Evolutionary conservation across 441 rosid genomes (phyloP).

Genomic region (Erysimum cheiri): DNA sequence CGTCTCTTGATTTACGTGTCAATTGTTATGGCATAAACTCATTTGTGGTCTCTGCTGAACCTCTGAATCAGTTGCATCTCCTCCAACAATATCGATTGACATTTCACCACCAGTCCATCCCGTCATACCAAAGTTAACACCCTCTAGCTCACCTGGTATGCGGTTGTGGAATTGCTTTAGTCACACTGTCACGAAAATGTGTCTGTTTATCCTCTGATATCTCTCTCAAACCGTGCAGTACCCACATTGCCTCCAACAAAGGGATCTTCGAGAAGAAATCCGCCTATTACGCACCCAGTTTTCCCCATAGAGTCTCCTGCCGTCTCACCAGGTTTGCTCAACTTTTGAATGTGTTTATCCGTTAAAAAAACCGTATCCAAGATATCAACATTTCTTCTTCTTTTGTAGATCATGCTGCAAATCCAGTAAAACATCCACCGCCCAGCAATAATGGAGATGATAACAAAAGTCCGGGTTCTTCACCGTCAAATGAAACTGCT

Average conservation of each 20-base stretch:
- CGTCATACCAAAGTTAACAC: slow-evolving; percentile 50
- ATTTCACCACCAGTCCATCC: slow-evolving; percentile 51
- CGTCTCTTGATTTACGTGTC: not conserved
- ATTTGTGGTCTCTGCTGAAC: slow-evolving; percentile 16
- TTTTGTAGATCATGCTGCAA: slow-evolving; percentile 50
- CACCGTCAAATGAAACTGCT: slow-evolving; percentile 55
- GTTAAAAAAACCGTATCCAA: not conserved
- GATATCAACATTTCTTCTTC: slow-evolving; percentile 36
- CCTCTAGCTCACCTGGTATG: slow-evolving; percentile 59
- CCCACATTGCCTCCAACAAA: slow-evolving; percentile 28
- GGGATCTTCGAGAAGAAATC: slow-evolving; percentile 29
- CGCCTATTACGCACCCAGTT: slow-evolving; percentile 33
- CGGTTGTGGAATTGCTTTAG: not conserved
- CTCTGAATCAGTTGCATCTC: slow-evolving; percentile 51
- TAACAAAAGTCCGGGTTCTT: slow-evolving; percentile 56
- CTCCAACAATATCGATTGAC: slow-evolving; percentile 33
- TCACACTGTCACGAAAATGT: not conserved
- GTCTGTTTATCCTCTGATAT: slow-evolving; percentile 25
- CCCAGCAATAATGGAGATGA: slow-evolving; percentile 47
- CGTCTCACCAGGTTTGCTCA: slow-evolving; percentile 41
- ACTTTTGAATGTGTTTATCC: slow-evolving; percentile 20
- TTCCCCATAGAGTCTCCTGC: slow-evolving; percentile 41
- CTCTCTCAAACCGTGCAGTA: slow-evolving; percentile 27
- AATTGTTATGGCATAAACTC: not conserved
- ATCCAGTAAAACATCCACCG: slow-evolving; percentile 60